These are phyloP conservation scores for Forsythia viridissima DNA, from an alignment of 257 asterid species.

Conservation along the genomic window DNA sequence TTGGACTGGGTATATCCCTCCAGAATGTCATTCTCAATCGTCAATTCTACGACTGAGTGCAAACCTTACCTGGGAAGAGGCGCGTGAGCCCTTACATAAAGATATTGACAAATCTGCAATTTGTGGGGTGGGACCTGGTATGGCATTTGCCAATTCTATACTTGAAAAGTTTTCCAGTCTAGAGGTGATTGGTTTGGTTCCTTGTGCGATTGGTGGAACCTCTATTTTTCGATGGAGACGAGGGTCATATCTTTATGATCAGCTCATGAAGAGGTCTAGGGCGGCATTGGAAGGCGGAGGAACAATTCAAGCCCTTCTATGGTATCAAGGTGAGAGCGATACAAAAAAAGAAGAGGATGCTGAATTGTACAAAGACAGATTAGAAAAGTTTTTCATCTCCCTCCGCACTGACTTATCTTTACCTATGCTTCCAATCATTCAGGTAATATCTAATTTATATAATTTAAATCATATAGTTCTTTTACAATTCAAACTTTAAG, in stretches of 20 bases:
- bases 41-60: slow-evolving; percentile 20
- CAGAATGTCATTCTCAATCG: slow-evolving; percentile 17
- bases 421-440: slow-evolving; percentile 24
- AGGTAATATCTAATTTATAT: slow-evolving; percentile 3
- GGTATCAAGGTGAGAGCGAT: slow-evolving; percentile 50
- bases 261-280: slow-evolving; percentile 23
- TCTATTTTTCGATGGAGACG: slow-evolving; percentile 31
- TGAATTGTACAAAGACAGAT: slow-evolving; percentile 17
- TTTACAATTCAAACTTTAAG: no score
- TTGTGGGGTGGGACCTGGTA: slow-evolving; percentile 40
- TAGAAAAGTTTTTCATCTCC: slow-evolving; percentile 22
- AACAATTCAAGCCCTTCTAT: slow-evolving; percentile 21
- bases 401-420: slow-evolving; percentile 26
- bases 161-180: not conserved
- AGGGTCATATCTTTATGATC: slow-evolving; percentile 30
- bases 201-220: slow-evolving; percentile 43
- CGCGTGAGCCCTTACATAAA: slow-evolving; percentile 39
- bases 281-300: slow-evolving; percentile 21
- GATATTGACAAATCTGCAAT: slow-evolving; percentile 31
- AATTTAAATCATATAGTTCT: no score
- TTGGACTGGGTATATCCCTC: slow-evolving; percentile 9
- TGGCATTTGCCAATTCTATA: slow-evolving; percentile 33
- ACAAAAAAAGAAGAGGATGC: not conserved
- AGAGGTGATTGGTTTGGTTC: slow-evolving; percentile 34
- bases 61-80: slow-evolving; percentile 28